Conservation (phyloP, 2,329 filamentous ascomycete species). For the Sclerotinia borealis region DNA sequence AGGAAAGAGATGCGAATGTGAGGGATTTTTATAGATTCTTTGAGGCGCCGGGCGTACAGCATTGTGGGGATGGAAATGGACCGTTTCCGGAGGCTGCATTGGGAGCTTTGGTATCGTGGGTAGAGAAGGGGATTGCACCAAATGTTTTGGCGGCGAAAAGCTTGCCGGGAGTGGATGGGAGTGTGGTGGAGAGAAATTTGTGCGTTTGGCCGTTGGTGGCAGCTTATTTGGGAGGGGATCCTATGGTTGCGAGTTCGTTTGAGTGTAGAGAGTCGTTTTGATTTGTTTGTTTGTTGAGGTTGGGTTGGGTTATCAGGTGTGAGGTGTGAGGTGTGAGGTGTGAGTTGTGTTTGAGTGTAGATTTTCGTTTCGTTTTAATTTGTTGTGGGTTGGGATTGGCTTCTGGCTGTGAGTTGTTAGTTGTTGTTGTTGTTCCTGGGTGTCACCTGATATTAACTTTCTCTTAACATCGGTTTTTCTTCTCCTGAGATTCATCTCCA, state of each 20-base stretch:
- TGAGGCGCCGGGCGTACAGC: conserved; percentile 30
- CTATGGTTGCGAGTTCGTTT: background rate
- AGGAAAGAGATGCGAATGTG: conserved; percentile 11
- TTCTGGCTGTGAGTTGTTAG: too few relatives aligned
- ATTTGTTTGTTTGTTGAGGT: too few relatives aligned
- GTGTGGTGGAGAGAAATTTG: background rate
- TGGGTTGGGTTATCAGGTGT: too few relatives aligned
- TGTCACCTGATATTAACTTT: too few relatives aligned
- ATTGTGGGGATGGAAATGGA: conserved; percentile 30
- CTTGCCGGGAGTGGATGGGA: background rate
- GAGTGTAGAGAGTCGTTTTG: background rate
- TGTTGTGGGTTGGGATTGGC: too few relatives aligned
- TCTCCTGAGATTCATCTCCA: conserved; percentile 35
- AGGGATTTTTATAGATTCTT: conserved; percentile 33
- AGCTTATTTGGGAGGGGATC: background rate
- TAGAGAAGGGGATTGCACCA: conserved; percentile 31
- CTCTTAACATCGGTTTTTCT: conserved; percentile 43
- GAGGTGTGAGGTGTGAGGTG: too few relatives aligned
- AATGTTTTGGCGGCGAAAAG: conserved; percentile 13
- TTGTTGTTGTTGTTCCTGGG: too few relatives aligned
- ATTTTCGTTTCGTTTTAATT: too few relatives aligned
- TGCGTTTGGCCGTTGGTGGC: background rate
- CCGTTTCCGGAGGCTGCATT: conserved; percentile 23
- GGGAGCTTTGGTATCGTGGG: conserved; percentile 28
- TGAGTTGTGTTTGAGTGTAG: too few relatives aligned